A percentile compares a stretch with the other conserved stretches of the same genome.
phyloP scores from a whole-genome alignment of 75 land plant species.

The Gnetum montanum region DNA sequence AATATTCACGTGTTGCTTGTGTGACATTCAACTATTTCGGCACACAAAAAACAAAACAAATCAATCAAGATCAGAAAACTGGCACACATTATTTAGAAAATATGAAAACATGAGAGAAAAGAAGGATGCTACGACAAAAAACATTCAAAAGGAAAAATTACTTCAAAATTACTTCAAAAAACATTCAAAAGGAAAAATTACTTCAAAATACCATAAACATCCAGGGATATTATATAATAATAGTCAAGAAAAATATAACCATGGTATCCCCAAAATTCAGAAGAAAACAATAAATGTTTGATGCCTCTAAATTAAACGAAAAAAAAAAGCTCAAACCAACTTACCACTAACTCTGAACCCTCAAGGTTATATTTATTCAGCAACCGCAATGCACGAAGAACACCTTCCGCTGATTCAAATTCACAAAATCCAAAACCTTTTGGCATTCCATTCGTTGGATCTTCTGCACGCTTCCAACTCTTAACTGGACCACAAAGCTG shows the following conservation, averaged over 20 bases:
- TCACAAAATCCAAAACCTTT: slow-evolving; percentile 85
- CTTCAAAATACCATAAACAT: too few relatives aligned
- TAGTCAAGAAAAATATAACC: too few relatives aligned
- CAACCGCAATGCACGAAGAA: slow-evolving; percentile 72
- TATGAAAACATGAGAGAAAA: slow-evolving; percentile 1
- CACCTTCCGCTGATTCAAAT: slow-evolving; percentile 83
- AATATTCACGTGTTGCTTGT: slow-evolving; percentile 80
- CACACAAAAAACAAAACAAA: background rate
- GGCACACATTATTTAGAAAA: background rate
- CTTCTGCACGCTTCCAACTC: slow-evolving; percentile 85
- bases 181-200: too few relatives aligned
- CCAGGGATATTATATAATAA: too few relatives aligned
- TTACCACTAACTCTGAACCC: slow-evolving; percentile 95
- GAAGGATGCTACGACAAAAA: background rate
- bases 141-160: too few relatives aligned
- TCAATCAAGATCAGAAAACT: background rate
- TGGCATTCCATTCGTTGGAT: slow-evolving; percentile 54
- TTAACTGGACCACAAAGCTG: slow-evolving; percentile 89
- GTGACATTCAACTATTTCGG: slow-evolving; percentile 83
- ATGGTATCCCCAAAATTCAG: background rate
- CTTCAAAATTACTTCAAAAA: too few relatives aligned
- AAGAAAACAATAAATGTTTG: background rate
- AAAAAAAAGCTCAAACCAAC: too few relatives aligned
- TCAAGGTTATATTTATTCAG: slow-evolving; percentile 70
- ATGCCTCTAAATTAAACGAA: background rate